Percentiles rank a stretch among this genome's conserved stretches.
Conservation (phyloP, 345 rosid genomes). For the Balakata baccata region DNA sequence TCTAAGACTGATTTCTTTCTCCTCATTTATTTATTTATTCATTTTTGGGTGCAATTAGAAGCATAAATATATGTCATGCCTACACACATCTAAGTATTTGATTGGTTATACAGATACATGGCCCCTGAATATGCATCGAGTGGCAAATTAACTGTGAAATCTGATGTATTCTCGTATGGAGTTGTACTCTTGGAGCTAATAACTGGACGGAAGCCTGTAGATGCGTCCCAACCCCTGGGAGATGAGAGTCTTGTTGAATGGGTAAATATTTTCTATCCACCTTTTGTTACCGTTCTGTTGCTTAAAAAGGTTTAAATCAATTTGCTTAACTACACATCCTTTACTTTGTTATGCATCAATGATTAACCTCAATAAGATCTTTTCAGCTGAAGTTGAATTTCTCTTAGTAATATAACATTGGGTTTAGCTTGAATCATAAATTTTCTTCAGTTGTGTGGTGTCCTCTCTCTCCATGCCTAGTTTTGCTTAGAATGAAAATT, state of each 20-base stretch:
- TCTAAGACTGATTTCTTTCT: background rate
- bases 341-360: conserved; percentile 1
- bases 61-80: background rate
- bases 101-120: conserved; percentile 61
- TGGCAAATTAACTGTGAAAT: conserved; percentile 91
- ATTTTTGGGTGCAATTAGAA: background rate
- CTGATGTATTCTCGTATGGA: conserved; percentile 91
- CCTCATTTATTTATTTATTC: background rate
- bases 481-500: background rate
- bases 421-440: background rate
- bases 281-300: background rate
- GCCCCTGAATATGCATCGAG: conserved; percentile 99
- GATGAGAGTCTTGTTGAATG: conserved; percentile 98
- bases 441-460: background rate
- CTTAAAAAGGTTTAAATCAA: background rate
- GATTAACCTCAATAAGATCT: conserved; percentile 1
- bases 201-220: conserved; percentile 97
- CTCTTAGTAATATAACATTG: background rate
- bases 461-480: background rate
- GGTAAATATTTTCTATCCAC: conserved; percentile 41
- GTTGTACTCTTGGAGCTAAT: conserved; percentile 92
- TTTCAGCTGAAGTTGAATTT: conserved; percentile 5
- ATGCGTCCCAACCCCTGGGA: conserved; percentile 76
- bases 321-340: background rate
- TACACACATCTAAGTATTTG: conserved; percentile 9